A percentile compares a stretch with the other conserved stretches of the same genome.
Evolutionary conservation across 2,329 filamentous ascomycete species (phyloP).

Genomic region (Neopestalotiopsis clavispora): DNA sequence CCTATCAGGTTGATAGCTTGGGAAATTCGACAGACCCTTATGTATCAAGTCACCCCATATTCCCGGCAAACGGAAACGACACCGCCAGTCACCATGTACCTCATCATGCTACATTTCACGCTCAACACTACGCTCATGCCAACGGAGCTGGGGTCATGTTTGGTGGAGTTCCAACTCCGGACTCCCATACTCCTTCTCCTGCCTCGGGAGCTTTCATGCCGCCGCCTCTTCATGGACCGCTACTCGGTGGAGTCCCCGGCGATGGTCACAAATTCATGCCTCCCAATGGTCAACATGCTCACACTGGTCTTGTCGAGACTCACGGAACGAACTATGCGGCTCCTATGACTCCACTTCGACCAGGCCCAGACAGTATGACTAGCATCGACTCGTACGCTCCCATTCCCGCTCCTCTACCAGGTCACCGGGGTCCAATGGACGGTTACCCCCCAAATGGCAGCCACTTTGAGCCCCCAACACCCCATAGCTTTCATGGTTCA

Average conservation of each 20-base stretch:
- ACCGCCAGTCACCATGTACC: constrained; percentile 16
- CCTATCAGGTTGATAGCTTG: constrained; percentile 29
- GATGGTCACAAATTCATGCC: constrained; percentile 21
- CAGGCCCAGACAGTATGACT: constrained; percentile 30
- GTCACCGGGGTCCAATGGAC: constrained; percentile 36
- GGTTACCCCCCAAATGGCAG: constrained; percentile 36
- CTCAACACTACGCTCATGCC: constrained; percentile 36
- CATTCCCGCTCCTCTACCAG: constrained; percentile 25
- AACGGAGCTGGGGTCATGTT: constrained; percentile 60
- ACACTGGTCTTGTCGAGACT: constrained; percentile 32
- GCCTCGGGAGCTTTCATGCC: constrained; percentile 53
- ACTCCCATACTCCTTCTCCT: constrained; percentile 63
- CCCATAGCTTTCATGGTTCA: constrained; percentile 67
- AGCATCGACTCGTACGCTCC: constrained; percentile 32
- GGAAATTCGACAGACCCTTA: constrained; percentile 21
- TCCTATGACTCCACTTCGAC: constrained; percentile 33
- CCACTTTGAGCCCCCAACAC: constrained; percentile 58
- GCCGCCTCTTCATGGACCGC: constrained; percentile 32
- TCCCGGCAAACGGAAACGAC: constrained; percentile 9
- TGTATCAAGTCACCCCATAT: constrained; percentile 25
- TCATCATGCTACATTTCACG: constrained; percentile 27
- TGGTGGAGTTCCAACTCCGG: constrained; percentile 49
- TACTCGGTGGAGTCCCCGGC: constrained; percentile 30
- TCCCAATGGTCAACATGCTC: constrained; percentile 26
- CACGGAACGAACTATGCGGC: constrained; percentile 30